phyloP scores from a whole-genome alignment of 2,329 filamentous ascomycete species.

The Pseudogymnoascus sp. region DNA sequence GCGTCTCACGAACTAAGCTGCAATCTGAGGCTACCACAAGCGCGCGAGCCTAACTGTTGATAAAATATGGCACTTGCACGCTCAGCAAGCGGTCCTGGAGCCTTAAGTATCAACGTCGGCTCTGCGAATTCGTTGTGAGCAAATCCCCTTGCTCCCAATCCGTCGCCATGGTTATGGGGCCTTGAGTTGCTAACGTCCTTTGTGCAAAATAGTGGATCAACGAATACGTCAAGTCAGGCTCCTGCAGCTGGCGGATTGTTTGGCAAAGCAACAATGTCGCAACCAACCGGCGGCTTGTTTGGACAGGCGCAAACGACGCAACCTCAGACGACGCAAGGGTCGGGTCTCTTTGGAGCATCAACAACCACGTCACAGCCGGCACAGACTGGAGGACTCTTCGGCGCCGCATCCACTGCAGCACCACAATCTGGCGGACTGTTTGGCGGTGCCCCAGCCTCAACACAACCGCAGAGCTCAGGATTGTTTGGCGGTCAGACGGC shows the following conservation, averaged over 20 bases:
- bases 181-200: neutral
- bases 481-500: constrained; percentile 27
- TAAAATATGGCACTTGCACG: constrained; percentile 35
- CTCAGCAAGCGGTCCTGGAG: constrained; percentile 53
- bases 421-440: constrained; percentile 24
- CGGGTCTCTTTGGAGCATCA: constrained; percentile 28
- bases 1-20: constrained; percentile 8
- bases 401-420: constrained; percentile 21
- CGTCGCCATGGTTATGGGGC: neutral
- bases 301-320: constrained; percentile 7
- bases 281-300: constrained; percentile 15
- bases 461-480: constrained; percentile 21
- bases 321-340: constrained; percentile 2
- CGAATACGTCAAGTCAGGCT: constrained; percentile 17
- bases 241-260: constrained; percentile 28
- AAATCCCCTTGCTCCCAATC: constrained; percentile 23
- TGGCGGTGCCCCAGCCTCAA: constrained; percentile 18
- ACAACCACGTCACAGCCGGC: constrained; percentile 20
- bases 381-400: constrained; percentile 28
- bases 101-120: constrained; percentile 57
- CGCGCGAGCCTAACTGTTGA: constrained; percentile 5
- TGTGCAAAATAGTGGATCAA: constrained; percentile 23
- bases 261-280: constrained; percentile 25
- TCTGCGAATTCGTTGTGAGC: constrained; percentile 52
- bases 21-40: constrained; percentile 7